Base-by-base conservation (phyloP, 805 yeast species). In the Starmera amethionina region DNA sequence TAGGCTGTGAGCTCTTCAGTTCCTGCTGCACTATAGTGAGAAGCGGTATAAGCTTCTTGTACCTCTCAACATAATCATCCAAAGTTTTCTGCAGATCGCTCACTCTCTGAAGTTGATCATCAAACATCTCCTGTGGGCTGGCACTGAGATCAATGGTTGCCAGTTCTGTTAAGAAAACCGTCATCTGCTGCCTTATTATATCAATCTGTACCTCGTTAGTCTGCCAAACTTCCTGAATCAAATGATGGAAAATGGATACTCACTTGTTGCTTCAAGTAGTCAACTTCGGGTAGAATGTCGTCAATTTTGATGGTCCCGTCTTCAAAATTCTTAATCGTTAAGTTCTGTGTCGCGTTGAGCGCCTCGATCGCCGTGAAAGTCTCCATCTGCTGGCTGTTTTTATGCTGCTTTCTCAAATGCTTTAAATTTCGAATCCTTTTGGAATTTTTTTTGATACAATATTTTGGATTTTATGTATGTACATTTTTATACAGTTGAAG, bases 1-100 rank as follows among this genome's bases (percentile, higher is more conserved):
- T 74, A 68, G 36, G 86, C 58, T 43, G 75, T 80, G 48, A 67
- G 56, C 46, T 77, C 67, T 68, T 72, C 45, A 70, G 47, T 33
- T 66, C 69, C 32, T 64, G 64, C 47, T 70, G 71, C 1, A 73
- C 65, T 32, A 72, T 52, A 43, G 68, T 68, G 29, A 72, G 57
- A n/a, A 72, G 56, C 4, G 77, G 76, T 1, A 65, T 53, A 9
- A 72, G 58, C 41, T 62, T 64, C 44, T 65, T 67, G 48, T 69
- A 72, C 39, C 72, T 65, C 5, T 54, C 61, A 40, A 73, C 68
- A 43, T 70, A 72, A 19, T 69, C 72, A 14, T 61, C 61, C 14
- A 72, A 65, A 32, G 64, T 59, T 28, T 48, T 53, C 44, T 67
- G 68, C 2, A 72, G 39, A 1, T 30, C 53, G 3, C 58, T 46